These are phyloP conservation scores for Apium graveolens DNA, from an alignment of 129 eudicot genomes.

Conservation along the genomic window DNA sequence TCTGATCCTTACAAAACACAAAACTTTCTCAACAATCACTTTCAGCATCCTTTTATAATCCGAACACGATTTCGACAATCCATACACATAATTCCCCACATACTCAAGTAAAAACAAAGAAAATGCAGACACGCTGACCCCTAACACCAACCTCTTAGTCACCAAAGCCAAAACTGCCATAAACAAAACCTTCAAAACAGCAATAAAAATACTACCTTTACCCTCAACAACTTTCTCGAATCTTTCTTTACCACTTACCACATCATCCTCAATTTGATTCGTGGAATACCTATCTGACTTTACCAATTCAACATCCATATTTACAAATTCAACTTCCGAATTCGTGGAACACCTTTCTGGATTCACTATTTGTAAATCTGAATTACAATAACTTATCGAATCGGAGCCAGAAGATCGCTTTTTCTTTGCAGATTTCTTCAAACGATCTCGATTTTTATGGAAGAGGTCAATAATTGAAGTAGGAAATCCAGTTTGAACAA, in stretches of 20 bases:
- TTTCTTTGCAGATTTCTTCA: constrained; percentile 6
- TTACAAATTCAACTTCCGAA: background rate
- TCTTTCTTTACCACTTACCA: background rate
- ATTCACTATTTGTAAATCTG: background rate
- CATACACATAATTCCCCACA: constrained; percentile 27
- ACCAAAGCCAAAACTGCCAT: constrained; percentile 54
- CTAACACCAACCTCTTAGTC: constrained; percentile 44
- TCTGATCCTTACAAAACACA: constrained; percentile 1
- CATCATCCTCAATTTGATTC: background rate
- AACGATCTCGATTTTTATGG: constrained; percentile 12
- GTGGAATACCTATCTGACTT: background rate
- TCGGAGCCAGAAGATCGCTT: background rate
- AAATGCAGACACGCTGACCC: constrained; percentile 56
- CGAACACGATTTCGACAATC: constrained; percentile 7
- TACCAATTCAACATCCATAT: background rate
- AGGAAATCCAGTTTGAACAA: constrained; percentile 13
- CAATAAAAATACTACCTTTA: constrained; percentile 22
- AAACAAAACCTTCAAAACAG: constrained; percentile 35
- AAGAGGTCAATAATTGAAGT: constrained; percentile 8
- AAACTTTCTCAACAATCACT: constrained; percentile 1
- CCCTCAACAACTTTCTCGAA: constrained; percentile 12
- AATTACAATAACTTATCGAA: background rate
- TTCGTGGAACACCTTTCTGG: background rate
- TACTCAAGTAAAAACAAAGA: constrained; percentile 41
- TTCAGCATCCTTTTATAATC: constrained; percentile 1